Base-by-base conservation (phyloP, 2,329 filamentous ascomycete species). In the Epichloe festucae region DNA sequence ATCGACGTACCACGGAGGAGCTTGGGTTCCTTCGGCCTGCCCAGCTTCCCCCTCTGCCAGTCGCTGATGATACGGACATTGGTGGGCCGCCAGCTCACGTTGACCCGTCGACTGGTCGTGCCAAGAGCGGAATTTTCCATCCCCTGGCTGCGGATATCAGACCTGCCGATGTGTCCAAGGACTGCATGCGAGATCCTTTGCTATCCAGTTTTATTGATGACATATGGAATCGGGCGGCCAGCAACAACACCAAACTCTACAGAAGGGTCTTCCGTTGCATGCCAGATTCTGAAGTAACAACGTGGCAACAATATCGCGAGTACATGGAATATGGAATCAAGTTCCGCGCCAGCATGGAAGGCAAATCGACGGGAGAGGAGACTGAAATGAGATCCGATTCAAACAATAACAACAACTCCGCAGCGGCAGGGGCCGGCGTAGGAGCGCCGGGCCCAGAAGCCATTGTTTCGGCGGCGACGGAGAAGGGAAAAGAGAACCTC, bases 231-330 rank as follows among this genome's bases (percentile, higher is more conserved):
- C 77, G 82, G 17, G 82, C 89, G 50, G 93, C 93, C 1, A 82
- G 86, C 56, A 97, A 97, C 72, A 98, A 98, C 65, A 98, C 93
- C 3, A 91, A 89, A 64, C 78, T 98, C 46, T 98, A 87, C 70
- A 85, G 93, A 35, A 82, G 86, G 55, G 91, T 98, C 8, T 98
- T 98, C 73, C 83, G 90, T 46, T 96, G 90, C 67, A 94, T 95
- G 87, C 93, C 93, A 1, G 93, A 98, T 65, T 96, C 84, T 49
- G 89, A 96, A 63, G 93, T 95, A 27, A 84, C 82, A 56, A 91
- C 86, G 43, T 98, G 93, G 93, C 83, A 86, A 58, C 87, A 95
- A 56, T 98, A 98, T 68, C 85, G 87, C 56, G 85, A 94, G 58
- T 95, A 86, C 62, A 76, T 79, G 50, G 77, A 82, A 4, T 97